Base-by-base conservation (phyloP, 192 early-diverging fungal genomes). In the Backusella australiensis region DNA sequence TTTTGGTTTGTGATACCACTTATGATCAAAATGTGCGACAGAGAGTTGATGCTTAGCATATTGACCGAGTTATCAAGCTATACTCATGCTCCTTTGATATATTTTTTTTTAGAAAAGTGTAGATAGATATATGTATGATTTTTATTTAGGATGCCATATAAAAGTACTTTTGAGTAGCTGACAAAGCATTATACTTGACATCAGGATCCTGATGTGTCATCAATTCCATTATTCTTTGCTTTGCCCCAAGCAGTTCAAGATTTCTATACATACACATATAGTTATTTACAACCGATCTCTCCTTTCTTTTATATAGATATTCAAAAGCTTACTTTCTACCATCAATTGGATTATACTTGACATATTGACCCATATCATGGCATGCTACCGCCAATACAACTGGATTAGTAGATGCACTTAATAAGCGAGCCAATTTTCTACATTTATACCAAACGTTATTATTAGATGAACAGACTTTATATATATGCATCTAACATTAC, bases 351-450 rank as follows among this genome's bases (percentile, higher is more conserved):
- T 87, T 89, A 77, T 94, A 89, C 87, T 97, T 97, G 59, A 95
- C 93, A 75, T 94, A 98, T 87, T 98, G 96, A 63, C 96, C 94
- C 74, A 99, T 78, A 84, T 99, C 97, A 73, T 97, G 93, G 68
- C 93, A 93, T 4, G 97, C 95, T n/a, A 99, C 92, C 1, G 95
- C 91, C 34, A 97, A 85, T 19, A 93, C 91, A 6, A 87, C 69
- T 29, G 89, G 83, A 35, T 91, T 87, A 34, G 79, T 78, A 12
- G 88, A 85, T 1, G 90, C 87, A 35, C 83, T 85, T 41, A 94
- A 74, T 41, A 92, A 74, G 32, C 90, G 83, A 17, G 90, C 84
- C 42, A 95, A 75, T 26, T 83, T 76, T 53, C 93, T 94, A 69
- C 6, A 38, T 26, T 2, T 4, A 14, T 23, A 26, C 21, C 32